phyloP scores from a whole-genome alignment of 1,284 basidiomycete genomes.

The Crucibulum cyathiforme region DNA sequence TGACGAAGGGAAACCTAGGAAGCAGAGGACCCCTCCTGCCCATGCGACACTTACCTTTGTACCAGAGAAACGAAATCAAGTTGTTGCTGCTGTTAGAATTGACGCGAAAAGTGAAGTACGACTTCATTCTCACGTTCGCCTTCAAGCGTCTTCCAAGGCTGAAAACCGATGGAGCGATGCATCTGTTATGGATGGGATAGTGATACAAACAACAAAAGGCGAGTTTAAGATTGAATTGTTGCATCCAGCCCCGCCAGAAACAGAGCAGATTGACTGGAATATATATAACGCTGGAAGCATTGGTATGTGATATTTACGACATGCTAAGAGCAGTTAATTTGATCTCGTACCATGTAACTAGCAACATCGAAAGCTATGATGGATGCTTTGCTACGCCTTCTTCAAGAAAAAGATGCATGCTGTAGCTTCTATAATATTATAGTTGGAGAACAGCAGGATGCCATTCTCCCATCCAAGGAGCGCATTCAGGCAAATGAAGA shows the following conservation, averaged over 20 bases:
- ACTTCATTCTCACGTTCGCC: slow-evolving; percentile 66
- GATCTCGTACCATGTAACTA: too few relatives aligned
- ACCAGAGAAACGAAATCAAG: slow-evolving; percentile 38
- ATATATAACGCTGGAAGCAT: slow-evolving; percentile 65
- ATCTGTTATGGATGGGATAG: slow-evolving; percentile 60
- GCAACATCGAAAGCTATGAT: slow-evolving; percentile 70
- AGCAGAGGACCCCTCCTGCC: slow-evolving; percentile 44
- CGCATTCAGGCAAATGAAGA: neutral
- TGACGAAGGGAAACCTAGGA: slow-evolving; percentile 55
- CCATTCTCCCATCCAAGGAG: slow-evolving; percentile 2
- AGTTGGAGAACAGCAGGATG: too few relatives aligned
- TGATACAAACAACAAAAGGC: slow-evolving; percentile 54
- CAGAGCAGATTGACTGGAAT: too few relatives aligned
- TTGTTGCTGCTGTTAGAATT: slow-evolving; percentile 59
- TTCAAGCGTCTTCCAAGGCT: slow-evolving; percentile 61
- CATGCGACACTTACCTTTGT: slow-evolving; percentile 42
- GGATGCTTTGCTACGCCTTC: slow-evolving; percentile 58
- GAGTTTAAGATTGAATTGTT: slow-evolving; percentile 62
- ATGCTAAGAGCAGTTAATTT: too few relatives aligned
- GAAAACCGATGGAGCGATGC: slow-evolving; percentile 52
- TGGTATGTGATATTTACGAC: too few relatives aligned
- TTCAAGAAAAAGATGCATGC: slow-evolving; percentile 47
- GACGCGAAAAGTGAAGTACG: slow-evolving; percentile 55
- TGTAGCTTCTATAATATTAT: slow-evolving; percentile 58
- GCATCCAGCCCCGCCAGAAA: too few relatives aligned